Conservation (phyloP, 768 basidiomycete species). For the Trametes sanguinea region DNA sequence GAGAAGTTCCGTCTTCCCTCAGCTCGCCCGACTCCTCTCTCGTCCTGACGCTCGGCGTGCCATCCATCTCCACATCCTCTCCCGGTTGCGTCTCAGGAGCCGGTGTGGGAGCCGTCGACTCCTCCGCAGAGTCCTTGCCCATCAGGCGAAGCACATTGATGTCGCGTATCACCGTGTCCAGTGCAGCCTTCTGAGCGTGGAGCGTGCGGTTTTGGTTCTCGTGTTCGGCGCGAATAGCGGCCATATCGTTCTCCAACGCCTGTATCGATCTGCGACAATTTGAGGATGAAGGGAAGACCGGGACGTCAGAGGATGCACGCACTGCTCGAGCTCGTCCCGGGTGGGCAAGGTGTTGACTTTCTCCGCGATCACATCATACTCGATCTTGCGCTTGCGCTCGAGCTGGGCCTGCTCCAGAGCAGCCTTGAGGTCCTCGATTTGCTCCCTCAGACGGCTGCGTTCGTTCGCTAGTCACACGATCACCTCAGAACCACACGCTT, state of each 20-base stretch:
- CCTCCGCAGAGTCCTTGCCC: constrained; percentile 54
- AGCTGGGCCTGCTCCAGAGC: constrained; percentile 79
- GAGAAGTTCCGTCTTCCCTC: constrained; percentile 18
- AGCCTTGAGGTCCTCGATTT: constrained; percentile 78
- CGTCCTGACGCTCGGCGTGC: constrained; percentile 19
- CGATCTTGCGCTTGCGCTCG: constrained; percentile 75
- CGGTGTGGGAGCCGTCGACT: constrained; percentile 53
- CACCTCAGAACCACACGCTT: constrained; percentile 8
- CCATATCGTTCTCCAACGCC: constrained; percentile 76
- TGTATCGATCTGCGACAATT: constrained; percentile 55
- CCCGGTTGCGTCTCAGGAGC: constrained; percentile 40
- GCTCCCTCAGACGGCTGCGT: constrained; percentile 61
- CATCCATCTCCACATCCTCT: constrained; percentile 30
- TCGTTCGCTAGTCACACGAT: constrained; percentile 57
- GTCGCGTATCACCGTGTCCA: constrained; percentile 66
- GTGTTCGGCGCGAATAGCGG: constrained; percentile 71
- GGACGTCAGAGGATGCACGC: constrained; percentile 32
- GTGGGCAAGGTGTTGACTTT: constrained; percentile 77
- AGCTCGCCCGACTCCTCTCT: constrained; percentile 29
- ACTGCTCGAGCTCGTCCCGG: constrained; percentile 78
- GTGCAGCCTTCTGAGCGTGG: constrained; percentile 64
- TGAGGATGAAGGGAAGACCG: not conserved
- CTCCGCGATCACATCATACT: constrained; percentile 83
- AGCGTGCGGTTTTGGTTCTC: constrained; percentile 70
- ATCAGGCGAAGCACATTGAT: constrained; percentile 62